A percentile compares a stretch with the other conserved stretches of the same genome.
These are phyloP conservation scores for Wickerhamiella sergipiensis DNA, from an alignment of 805 yeast genomes.

Conservation along the genomic window DNA sequence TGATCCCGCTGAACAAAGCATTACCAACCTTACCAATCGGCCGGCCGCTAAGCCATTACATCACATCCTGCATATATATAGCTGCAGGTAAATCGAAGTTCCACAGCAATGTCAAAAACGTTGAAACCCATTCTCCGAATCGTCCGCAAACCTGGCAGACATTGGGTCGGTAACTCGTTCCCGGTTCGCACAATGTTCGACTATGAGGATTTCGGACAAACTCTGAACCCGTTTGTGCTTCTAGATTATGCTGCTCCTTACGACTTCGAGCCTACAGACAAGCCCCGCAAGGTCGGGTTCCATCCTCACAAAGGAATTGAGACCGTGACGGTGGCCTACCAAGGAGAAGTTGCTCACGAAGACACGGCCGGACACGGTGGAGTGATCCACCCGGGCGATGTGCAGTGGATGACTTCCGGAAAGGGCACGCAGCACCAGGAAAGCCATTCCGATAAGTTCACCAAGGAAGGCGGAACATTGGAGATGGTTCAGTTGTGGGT, in stretches of 20 bases:
- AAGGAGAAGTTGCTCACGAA: slow-evolving; percentile 64
- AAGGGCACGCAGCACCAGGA: slow-evolving; percentile 77
- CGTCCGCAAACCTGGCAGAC: not conserved
- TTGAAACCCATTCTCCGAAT: not conserved
- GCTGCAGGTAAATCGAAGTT: not conserved
- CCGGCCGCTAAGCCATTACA: not conserved
- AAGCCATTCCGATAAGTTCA: slow-evolving; percentile 52
- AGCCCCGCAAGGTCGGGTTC: slow-evolving; percentile 6
- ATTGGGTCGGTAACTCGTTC: slow-evolving; percentile 9
- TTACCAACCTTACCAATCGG: not conserved
- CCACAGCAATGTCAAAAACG: not conserved
- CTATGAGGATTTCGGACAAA: slow-evolving; percentile 1
- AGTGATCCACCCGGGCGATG: slow-evolving; percentile 62
- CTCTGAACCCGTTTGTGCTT: slow-evolving; percentile 7
- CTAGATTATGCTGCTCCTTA: slow-evolving; percentile 8
- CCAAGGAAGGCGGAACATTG: slow-evolving; percentile 29
- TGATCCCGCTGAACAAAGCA: too few relatives aligned
- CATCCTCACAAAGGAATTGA: slow-evolving; percentile 77
- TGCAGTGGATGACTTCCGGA: slow-evolving; percentile 93
- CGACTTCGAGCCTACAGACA: slow-evolving; percentile 2
- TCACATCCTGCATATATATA: not conserved
- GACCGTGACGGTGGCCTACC: slow-evolving; percentile 54
- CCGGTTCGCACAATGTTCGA: slow-evolving; percentile 2
- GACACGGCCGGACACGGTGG: slow-evolving; percentile 84
- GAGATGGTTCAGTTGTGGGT: slow-evolving; percentile 83